Evolutionary conservation across 2,329 filamentous ascomycete genomes (phyloP).

Genomic region (Catunica adiposa): DNA sequence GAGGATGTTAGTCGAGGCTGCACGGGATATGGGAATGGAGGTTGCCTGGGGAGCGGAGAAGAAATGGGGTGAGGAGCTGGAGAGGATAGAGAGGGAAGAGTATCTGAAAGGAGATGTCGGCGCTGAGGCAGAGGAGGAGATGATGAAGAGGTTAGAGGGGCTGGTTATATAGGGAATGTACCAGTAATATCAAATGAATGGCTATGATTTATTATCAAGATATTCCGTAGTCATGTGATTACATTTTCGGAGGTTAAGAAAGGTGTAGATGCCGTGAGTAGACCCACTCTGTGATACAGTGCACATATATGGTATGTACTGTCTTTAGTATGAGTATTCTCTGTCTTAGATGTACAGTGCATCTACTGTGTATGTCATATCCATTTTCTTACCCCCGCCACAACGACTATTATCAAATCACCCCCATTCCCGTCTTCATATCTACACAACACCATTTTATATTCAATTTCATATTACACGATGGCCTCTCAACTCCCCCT

Average conservation of each 20-base stretch:
- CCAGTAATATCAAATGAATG: background rate
- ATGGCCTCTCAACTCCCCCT: constrained; percentile 21
- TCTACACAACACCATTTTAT: background rate
- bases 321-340: no score
- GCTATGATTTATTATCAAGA: background rate
- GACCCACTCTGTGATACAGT: background rate
- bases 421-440: background rate
- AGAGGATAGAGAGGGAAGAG: background rate
- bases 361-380: background rate
- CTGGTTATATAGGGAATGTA: background rate
- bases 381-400: background rate
- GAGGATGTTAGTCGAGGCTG: constrained; percentile 38
- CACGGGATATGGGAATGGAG: constrained; percentile 29
- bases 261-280: no score
- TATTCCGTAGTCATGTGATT: background rate
- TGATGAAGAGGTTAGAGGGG: background rate
- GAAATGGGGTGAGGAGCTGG: constrained; percentile 40
- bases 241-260: background rate
- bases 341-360: background rate
- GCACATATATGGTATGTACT: background rate
- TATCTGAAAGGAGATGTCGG: background rate
- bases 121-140: background rate
- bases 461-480: background rate
- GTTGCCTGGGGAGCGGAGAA: constrained; percentile 53
- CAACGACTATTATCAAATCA: background rate